Base-by-base conservation (phyloP, 78 protist genomes). In the Dictyostelium purpureum region DNA sequence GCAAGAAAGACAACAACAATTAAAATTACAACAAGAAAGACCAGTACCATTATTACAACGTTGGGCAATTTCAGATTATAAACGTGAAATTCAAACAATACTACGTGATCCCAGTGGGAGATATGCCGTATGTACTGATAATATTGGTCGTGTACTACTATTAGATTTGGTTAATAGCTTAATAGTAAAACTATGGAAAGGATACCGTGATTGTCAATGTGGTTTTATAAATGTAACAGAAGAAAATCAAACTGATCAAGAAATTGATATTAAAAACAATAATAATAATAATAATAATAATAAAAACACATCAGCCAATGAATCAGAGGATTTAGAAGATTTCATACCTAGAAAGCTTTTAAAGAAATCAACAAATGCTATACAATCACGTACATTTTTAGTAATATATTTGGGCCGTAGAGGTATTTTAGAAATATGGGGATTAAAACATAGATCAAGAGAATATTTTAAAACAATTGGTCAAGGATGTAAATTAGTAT, bases 191-290 rank as follows among this genome's bases (percentile, higher is more conserved):
- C 51, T 94, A 69, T 96, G 96, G 96, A 93, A 93, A 59, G 97
- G 97, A 11, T 96, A 96, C 67, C 85, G 97, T 56, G 96, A 93
- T 24, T 93, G 94, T 49, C 96, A 93, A 47, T 79, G 92, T 71
- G 96, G 85, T 24, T 96, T 82, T 78, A 35, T 94, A 10, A 77
- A 11, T 80, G 26, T 24, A 43, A 40, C 18, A 37, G 42, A 51
- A 85, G 31, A 61, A 31, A 28, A 14, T 31, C n/a, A n/a, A n/a
- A n/a, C n/a, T n/a, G 31, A 1, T 43, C 42, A 69, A 37, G 79
- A 74, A 24, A 37, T 47, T 11, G 79, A 74, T 3, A 74, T 6
- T 43, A 24, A 45, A 70, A 59, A 21, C 14, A 59, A 31, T 31
- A 77, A 24, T 42, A 59, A 18, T 3, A 14, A 14, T 38, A 24